Evolutionary conservation across 2,329 filamentous ascomycete species (phyloP), one percentile per base, ranked within the genome.

Genomic region (Dendryphion nanum): DNA sequence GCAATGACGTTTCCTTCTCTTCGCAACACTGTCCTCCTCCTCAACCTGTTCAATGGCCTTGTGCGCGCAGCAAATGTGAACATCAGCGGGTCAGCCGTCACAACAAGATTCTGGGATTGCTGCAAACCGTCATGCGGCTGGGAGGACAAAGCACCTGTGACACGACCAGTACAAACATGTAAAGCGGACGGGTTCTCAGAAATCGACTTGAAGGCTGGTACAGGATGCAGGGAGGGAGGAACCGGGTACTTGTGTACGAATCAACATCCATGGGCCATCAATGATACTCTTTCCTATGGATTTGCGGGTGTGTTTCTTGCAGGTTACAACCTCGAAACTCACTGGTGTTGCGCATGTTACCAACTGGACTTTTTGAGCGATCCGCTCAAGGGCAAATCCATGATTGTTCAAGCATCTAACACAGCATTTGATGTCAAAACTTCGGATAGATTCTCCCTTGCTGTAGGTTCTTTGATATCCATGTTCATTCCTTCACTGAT

Each of bases 331-430:
- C 74, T 68, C 3, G 82, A 85, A 59, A 65, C 69, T 1, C 71
- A 64, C n/a, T 83, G 79, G 77, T 86, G 82, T 67, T 86, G 82
- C 57, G 76, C 74, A 34, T 84, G 81, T 62, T 84, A 82, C 53
- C 71, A 77, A 61, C 64, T 82, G 38, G 78, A 77, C 10, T 81
- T 82, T 54, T 81, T 76, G 8, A 73, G 70, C 29, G 75, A 75
- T 4, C 63, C 74, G 5, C 71, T 78, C 15, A 62, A 67, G 18
- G 79, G 79, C 37, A 83, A 83, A 67, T 76, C 71, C 41, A 79
- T 83, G 76, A 69, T 83, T 37, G 74, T 84, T 13, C 81, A 84
- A 55, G 76, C 77, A 6, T 81, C 77, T 21, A 83, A 83, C 59
- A 83, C 79, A 2, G 80, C 61, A 20, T 66, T 63, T 49, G 63